A percentile compares a stretch with the other conserved stretches of the same genome.
Conservation (phyloP, 495 filamentous ascomycete species). For the Aspergillus funiculosus region DNA sequence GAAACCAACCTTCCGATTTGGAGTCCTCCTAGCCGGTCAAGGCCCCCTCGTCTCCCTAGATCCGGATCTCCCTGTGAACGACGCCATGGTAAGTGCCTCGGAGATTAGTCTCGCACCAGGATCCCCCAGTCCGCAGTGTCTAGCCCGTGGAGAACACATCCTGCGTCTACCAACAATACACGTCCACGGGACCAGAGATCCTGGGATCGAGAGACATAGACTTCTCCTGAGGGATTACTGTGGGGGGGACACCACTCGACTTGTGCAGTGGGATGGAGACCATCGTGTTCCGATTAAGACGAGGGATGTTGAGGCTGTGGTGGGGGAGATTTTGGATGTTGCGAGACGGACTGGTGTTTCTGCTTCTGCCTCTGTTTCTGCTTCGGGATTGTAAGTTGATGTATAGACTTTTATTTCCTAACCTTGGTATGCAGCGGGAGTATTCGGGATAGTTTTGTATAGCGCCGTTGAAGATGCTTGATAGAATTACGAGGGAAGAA, state of each 20-base stretch:
- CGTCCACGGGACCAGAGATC: constrained; percentile 54
- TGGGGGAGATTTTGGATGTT: constrained; percentile 39
- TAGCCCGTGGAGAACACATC: too few species aligned
- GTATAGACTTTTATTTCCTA: too few species aligned
- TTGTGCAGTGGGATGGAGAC: constrained; percentile 58
- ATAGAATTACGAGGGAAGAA: too few species aligned
- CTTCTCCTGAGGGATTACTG: constrained; percentile 46
- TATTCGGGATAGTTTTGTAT: too few species aligned
- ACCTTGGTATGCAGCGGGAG: too few species aligned
- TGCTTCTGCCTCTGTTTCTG: too few species aligned
- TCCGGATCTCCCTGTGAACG: background rate
- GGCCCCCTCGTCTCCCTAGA: constrained; percentile 49
- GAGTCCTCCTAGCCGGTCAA: constrained; percentile 50
- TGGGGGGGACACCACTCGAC: constrained; percentile 30
- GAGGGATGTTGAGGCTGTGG: constrained; percentile 47
- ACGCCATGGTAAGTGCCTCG: constrained; percentile 4
- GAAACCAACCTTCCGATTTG: constrained; percentile 19
- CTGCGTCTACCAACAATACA: constrained; percentile 50
- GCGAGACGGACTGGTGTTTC: constrained; percentile 16
- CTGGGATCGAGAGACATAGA: constrained; percentile 47
- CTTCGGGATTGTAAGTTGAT: too few species aligned
- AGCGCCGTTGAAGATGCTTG: too few species aligned
- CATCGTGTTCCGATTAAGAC: constrained; percentile 55
- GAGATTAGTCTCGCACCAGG: too few species aligned
- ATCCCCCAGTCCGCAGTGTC: background rate